These are phyloP conservation scores for Xylaria scruposa DNA, from an alignment of 495 filamentous ascomycete species.

Conservation along the genomic window DNA sequence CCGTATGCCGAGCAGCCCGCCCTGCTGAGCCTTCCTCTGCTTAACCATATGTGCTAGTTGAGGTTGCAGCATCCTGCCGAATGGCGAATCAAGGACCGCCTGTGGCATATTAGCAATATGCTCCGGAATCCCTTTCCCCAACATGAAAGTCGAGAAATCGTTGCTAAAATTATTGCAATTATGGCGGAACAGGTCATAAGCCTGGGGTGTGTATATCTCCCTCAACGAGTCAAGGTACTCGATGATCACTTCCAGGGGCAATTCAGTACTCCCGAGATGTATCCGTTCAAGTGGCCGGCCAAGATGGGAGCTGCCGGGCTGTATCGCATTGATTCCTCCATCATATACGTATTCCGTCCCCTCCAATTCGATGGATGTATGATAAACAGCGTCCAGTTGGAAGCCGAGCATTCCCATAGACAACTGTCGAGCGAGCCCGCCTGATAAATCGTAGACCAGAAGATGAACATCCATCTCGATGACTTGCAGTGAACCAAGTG, in stretches of 20 bases:
- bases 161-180: slow-evolving; percentile 99
- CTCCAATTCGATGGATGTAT: slow-evolving; percentile 84
- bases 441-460: slow-evolving; percentile 93
- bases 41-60: slow-evolving; percentile 78
- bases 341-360: slow-evolving; percentile 64
- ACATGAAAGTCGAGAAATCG: slow-evolving; percentile 86
- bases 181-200: slow-evolving; percentile 82
- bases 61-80: slow-evolving; percentile 88
- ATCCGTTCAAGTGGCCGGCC: slow-evolving; percentile 81
- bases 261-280: slow-evolving; percentile 73
- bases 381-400: slow-evolving; percentile 88
- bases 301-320: slow-evolving; percentile 82
- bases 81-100: slow-evolving; percentile 85
- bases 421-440: slow-evolving; percentile 62
- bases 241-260: slow-evolving; percentile 82
- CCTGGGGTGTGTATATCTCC: slow-evolving; percentile 81
- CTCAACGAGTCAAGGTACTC: slow-evolving; percentile 89
- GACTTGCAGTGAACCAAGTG: background rate
- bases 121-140: slow-evolving; percentile 87
- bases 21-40: slow-evolving; percentile 63
- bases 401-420: slow-evolving; percentile 65
- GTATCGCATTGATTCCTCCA: slow-evolving; percentile 78
- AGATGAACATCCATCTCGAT: slow-evolving; percentile 81
- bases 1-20: slow-evolving; percentile 60
- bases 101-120: slow-evolving; percentile 89